Base-by-base conservation (phyloP, 768 basidiomycete genomes). In the Tephrocybe sp. region DNA sequence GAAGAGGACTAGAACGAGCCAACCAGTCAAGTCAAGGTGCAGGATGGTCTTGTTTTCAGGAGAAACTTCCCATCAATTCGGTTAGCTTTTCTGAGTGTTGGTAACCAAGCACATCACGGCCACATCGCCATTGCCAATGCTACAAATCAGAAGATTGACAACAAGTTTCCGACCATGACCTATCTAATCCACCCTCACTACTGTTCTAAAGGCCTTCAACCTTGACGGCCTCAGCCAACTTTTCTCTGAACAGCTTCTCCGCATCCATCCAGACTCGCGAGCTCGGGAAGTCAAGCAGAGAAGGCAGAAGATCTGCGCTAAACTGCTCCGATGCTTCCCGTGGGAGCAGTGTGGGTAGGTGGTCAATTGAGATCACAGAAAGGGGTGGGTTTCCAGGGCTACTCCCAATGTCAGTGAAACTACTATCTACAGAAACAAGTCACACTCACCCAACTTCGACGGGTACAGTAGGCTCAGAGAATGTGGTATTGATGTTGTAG, bases 291-390 rank as follows among this genome's bases (percentile, higher is more conserved):
- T 89, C 79, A 80, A 94, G 67, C 55, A 98, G 69, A 5, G 92
- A 89, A 7, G 94, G 93, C 28, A 96, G 73, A 21, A 98, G 77
- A 68, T 95, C 93, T 2, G 69, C 60, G 62, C 92, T 94, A 73
- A 98, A 98, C 63, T 97, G 94, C 69, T 99, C 96, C 1, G 94
- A 97, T 3, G 96, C 88, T 69, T 99, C 97, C 43, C 97, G 80
- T 20, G 97, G 97, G 30, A 99, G 79, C 52, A 98, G 73, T 23
- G 96, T 97, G 9, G 97, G 97, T 56, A 98, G 77, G 65, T 98
- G 96, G 71, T 98, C 97, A 55, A 99, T 98, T 12, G 97, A 94
- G 57, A 97, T 83, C 56, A 98, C 90, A 6, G 84, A 86, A 57
- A 98, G 68, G 8, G 83, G 68, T 6, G 90, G 88, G 51, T 84